Conservation (phyloP, 805 yeast genomes). For the Yarrowia deformans region DNA sequence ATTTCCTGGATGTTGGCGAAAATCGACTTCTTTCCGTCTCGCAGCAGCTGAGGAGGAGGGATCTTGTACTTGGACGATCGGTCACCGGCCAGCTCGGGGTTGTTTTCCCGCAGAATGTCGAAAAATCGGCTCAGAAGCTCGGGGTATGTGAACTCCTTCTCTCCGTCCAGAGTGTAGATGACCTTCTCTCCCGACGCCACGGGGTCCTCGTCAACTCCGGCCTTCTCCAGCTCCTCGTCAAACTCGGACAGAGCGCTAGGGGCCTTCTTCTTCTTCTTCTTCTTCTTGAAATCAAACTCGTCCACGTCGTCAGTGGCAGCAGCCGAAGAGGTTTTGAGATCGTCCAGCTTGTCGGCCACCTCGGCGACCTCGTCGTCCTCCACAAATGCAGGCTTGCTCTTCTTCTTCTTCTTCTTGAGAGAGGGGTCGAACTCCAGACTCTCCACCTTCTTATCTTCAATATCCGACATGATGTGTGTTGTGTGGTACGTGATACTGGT, state of each 20-base stretch:
- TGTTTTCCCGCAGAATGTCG: conserved; percentile 82
- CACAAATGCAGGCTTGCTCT: conserved; percentile 46
- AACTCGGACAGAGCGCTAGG: conserved; percentile 73
- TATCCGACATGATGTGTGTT: conserved; percentile 40
- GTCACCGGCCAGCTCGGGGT: conserved; percentile 98
- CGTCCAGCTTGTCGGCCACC: conserved; percentile 72
- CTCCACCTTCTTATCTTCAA: conserved; percentile 38
- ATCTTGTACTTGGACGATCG: conserved; percentile 92
- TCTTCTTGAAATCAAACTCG: conserved; percentile 73
- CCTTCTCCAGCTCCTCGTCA: conserved; percentile 86
- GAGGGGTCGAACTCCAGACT: conserved; percentile 48
- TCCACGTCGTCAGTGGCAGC: conserved; percentile 54
- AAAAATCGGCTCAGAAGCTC: conserved; percentile 85
- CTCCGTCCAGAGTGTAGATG: conserved; percentile 48
- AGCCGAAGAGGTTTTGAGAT: conserved; percentile 61
- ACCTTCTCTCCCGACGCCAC: conserved; percentile 41
- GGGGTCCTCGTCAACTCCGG: conserved; percentile 73
- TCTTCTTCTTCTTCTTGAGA: conserved; percentile 50
- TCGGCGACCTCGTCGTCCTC: conserved; percentile 49
- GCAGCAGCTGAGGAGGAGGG: conserved; percentile 95
- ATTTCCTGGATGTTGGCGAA: conserved; percentile 96
- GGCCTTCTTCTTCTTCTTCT: conserved; percentile 49
- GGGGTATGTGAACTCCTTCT: conserved; percentile 74
- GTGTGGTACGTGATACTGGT: background rate
- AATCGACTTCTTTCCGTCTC: conserved; percentile 98